phyloP scores from a whole-genome alignment of 352 stramenopile species.

The Globisporangium solare region DNA sequence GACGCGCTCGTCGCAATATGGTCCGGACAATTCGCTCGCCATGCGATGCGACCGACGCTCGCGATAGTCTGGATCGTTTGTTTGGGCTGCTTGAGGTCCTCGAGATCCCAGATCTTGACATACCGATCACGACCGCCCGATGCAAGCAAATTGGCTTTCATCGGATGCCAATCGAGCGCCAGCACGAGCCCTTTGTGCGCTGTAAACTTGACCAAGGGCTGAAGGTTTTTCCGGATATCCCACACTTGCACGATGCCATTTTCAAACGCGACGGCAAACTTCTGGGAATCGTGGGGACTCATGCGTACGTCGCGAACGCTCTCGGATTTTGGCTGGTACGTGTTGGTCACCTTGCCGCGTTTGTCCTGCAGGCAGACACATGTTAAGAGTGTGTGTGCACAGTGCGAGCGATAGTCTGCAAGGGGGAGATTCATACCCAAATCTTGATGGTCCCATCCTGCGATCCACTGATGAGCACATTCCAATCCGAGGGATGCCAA shows the following conservation, averaged over 20 bases:
- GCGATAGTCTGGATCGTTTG: constrained; percentile 87
- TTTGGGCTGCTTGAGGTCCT: constrained; percentile 62
- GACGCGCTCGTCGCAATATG: constrained; percentile 85
- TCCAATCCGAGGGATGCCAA: constrained; percentile 79
- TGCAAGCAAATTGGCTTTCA: constrained; percentile 58
- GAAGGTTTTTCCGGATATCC: constrained; percentile 80
- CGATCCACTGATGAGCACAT: constrained; percentile 80
- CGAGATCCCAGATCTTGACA: constrained; percentile 84
- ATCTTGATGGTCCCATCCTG: constrained; percentile 87
- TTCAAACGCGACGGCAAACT: constrained; percentile 82
- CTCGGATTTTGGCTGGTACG: constrained; percentile 83
- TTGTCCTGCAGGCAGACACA: constrained; percentile 47
- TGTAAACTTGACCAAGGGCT: constrained; percentile 83
- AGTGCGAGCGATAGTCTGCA: neutral
- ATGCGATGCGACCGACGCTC: constrained; percentile 76
- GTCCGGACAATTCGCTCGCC: constrained; percentile 69
- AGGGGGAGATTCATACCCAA: constrained; percentile 41
- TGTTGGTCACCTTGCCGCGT: constrained; percentile 63
- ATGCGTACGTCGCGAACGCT: constrained; percentile 81
- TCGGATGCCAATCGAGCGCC: constrained; percentile 80
- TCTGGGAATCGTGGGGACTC: constrained; percentile 66
- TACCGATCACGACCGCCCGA: constrained; percentile 81
- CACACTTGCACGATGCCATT: constrained; percentile 86
- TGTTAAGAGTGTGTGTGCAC: neutral
- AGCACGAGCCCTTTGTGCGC: constrained; percentile 84